Base-by-base conservation (phyloP, 495 filamentous ascomycete genomes). In the Neurospora tetrasperma region DNA sequence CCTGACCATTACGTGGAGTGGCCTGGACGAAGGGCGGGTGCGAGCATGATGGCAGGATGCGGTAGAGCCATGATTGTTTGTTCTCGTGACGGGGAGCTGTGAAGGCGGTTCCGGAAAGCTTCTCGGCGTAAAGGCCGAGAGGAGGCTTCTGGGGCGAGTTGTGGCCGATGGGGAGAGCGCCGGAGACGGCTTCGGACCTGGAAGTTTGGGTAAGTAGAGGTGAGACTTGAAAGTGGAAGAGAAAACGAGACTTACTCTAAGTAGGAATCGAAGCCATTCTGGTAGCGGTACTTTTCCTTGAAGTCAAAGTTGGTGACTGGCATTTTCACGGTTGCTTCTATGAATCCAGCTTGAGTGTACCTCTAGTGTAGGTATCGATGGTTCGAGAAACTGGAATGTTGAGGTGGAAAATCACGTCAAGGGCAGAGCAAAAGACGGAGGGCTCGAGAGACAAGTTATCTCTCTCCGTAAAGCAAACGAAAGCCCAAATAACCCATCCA, bases 61-160 rank as follows among this genome's bases (percentile, higher is more conserved):
- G 89, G 80, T 98, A 97, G n/a, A 97, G 89, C 94, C 94, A 98
- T 44, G 94, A 88, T 78, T 97, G 94, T 79, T 91, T 89, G 83
- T 97, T 98, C 79, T 96, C 92, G 81, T 90, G 88, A 20, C 94
- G 88, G 0, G 94, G 94, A 7, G 94, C 93, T 38, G 94, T 98
- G 79, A 98, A 98, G 44, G 94, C 91, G 8, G 94, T 97, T 18
- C 94, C 94, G 1, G 94, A 97, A 39, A 98, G 88, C 86, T 97
- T 97, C 81, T 98, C 94, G 69, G 93, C 88, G 80, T 97, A 98
- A 46, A 98, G 88, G 2, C 94, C 94, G 69, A 91, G 89, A 0
- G 93, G 87, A 3, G 90, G 91, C 76, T 96, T 94, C 78, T 97
- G 94, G 1, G 94, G 94, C 10, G 92, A 95, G 84, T 97, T 97